Conservation (phyloP, 192 early-diverging fungal genomes). For the Paraglomus brasilianum region DNA sequence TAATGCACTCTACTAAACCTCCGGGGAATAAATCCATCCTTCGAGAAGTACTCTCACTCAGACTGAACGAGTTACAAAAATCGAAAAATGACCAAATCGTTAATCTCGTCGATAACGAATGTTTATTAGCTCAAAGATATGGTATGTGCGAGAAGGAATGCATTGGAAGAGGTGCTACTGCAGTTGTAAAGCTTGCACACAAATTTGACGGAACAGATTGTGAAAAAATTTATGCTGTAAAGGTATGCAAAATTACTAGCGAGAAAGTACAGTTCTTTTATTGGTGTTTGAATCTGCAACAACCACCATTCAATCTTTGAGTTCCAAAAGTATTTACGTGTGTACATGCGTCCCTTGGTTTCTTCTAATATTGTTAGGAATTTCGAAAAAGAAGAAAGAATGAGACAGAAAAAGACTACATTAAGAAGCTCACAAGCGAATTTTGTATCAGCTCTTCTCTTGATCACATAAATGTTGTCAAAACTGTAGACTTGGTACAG, state of each 20-base stretch:
- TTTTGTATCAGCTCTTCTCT: constrained; percentile 94
- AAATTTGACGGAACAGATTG: constrained; percentile 61
- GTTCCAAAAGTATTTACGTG: too few relatives aligned
- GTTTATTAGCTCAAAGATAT: constrained; percentile 74
- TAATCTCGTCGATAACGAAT: constrained; percentile 14
- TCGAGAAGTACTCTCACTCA: constrained; percentile 26
- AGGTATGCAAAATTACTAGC: constrained; percentile 38
- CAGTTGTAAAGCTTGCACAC: constrained; percentile 84
- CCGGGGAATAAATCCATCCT: constrained; percentile 8
- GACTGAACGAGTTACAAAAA: constrained; percentile 15
- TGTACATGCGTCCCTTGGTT: background rate
- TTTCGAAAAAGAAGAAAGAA: constrained; percentile 83
- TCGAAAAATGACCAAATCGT: background rate
- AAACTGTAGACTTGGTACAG: constrained; percentile 94
- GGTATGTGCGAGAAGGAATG: constrained; percentile 70
- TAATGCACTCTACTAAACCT: background rate
- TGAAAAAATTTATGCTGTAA: constrained; percentile 81
- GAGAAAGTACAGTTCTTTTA: too few relatives aligned
- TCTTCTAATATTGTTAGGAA: constrained; percentile 42
- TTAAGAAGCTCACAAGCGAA: constrained; percentile 93
- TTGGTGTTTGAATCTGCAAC: too few relatives aligned
- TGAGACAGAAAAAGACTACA: constrained; percentile 90
- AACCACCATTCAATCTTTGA: too few relatives aligned
- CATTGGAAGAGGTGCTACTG: constrained; percentile 89
- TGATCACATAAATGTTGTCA: constrained; percentile 87